phyloP scores from a whole-genome alignment of 805 yeast genomes.

The Clavispora santaluciae region DNA sequence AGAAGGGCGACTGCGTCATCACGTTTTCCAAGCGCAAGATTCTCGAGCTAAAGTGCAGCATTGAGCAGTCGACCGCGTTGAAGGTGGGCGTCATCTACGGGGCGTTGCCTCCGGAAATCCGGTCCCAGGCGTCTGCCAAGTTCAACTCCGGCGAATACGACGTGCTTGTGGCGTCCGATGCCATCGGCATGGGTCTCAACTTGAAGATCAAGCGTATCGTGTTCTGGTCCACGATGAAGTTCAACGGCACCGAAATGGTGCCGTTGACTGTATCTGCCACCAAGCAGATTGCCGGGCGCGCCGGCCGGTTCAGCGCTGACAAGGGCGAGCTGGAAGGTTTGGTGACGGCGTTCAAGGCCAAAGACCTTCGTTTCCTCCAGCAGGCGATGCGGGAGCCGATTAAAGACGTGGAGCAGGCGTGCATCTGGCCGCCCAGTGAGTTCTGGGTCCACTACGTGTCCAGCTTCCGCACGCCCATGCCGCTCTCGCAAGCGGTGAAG shows the following conservation, averaged over 20 bases:
- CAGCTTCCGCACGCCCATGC: constrained; percentile 49
- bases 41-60: constrained; percentile 58
- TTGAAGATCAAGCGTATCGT: constrained; percentile 76
- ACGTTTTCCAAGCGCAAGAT: constrained; percentile 77
- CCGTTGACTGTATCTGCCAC: constrained; percentile 58
- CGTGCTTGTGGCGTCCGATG: constrained; percentile 91
- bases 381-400: constrained; percentile 49
- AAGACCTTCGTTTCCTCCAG: constrained; percentile 43
- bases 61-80: constrained; percentile 57
- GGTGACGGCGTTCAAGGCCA: constrained; percentile 48
- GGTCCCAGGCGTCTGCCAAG: constrained; percentile 74
- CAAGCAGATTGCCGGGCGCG: constrained; percentile 95
- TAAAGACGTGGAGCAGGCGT: constrained; percentile 52
- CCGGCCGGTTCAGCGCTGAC: constrained; percentile 64
- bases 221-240: constrained; percentile 65
- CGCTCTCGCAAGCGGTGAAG: constrained; percentile 42
- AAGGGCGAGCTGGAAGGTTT: constrained; percentile 38
- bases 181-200: constrained; percentile 96
- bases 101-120: constrained; percentile 90
- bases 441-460: constrained; percentile 65
- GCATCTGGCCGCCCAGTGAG: constrained; percentile 74
- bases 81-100: constrained; percentile 92
- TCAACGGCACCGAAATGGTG: constrained; percentile 53
- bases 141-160: constrained; percentile 81
- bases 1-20: constrained; percentile 83